Conservation (phyloP, 495 filamentous ascomycete genomes). For the Xylaria grammica region DNA sequence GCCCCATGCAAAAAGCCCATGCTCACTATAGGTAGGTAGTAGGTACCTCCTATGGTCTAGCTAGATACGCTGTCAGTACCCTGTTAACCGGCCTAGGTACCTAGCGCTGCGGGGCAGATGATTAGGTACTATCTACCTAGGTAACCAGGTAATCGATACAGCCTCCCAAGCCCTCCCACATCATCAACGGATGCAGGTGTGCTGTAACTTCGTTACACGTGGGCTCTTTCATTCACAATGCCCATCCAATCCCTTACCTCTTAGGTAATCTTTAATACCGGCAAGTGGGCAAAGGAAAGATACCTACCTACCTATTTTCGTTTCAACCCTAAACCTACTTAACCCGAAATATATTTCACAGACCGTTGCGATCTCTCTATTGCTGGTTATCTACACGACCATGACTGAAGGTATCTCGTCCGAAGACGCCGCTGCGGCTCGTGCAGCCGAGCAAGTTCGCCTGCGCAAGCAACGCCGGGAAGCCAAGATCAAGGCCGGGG, state of each 20-base stretch:
- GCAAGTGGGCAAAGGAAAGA: background rate
- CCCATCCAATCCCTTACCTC: constrained; percentile 4
- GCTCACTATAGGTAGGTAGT: too few species aligned
- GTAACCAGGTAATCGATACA: background rate
- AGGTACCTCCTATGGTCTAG: too few species aligned
- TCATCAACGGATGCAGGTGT: background rate
- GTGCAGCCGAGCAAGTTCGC: constrained; percentile 76
- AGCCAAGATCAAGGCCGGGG: constrained; percentile 86
- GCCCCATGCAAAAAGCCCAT: background rate
- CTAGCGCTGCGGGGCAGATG: too few species aligned
- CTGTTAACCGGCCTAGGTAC: too few species aligned
- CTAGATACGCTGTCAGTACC: too few species aligned
- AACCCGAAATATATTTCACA: constrained; percentile 1
- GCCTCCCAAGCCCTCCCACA: constrained; percentile 3
- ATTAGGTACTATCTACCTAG: too few species aligned
- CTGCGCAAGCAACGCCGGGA: constrained; percentile 88
- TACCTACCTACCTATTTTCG: background rate
- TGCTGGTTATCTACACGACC: background rate
- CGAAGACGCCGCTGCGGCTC: constrained; percentile 60
- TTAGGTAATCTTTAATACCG: background rate
- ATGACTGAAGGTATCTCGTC: constrained; percentile 33
- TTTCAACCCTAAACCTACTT: background rate
- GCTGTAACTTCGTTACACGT: constrained; percentile 13
- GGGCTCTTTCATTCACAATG: constrained; percentile 5
- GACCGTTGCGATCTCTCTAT: background rate